A percentile compares a stretch with the other conserved stretches of the same genome.
These are phyloP conservation scores for Penicillium argentinense DNA, from an alignment of 495 filamentous ascomycete species.

Conservation along the genomic window DNA sequence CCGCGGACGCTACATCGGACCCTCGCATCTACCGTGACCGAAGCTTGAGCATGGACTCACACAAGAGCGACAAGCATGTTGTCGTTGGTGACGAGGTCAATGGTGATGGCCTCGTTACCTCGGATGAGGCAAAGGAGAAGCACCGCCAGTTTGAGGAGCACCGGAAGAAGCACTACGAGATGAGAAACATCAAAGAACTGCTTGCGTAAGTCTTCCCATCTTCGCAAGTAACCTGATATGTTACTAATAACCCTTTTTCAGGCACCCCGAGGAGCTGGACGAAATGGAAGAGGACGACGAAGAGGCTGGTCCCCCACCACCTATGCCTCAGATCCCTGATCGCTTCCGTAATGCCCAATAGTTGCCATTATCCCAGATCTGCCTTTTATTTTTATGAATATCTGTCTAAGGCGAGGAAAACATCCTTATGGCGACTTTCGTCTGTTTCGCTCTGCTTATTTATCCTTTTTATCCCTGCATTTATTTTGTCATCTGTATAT, in stretches of 20 bases:
- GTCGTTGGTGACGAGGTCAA: slow-evolving; percentile 67
- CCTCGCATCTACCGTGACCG: slow-evolving; percentile 49
- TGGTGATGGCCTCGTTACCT: slow-evolving; percentile 59
- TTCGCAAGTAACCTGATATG: background rate
- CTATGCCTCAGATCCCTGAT: slow-evolving; percentile 37
- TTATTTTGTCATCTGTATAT: slow-evolving; percentile 11
- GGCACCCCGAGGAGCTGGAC: slow-evolving; percentile 50
- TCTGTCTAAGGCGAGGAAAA: too few species aligned
- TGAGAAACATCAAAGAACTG: slow-evolving; percentile 89
- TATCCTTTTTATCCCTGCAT: background rate
- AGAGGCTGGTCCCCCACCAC: slow-evolving; percentile 28
- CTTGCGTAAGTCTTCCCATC: slow-evolving; percentile 61
- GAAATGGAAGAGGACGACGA: slow-evolving; percentile 55
- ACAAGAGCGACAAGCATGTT: slow-evolving; percentile 67
- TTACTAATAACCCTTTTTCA: slow-evolving; percentile 19
- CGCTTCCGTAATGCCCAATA: slow-evolving; percentile 27
- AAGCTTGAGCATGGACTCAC: slow-evolving; percentile 48
- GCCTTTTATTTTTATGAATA: background rate
- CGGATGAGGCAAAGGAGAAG: slow-evolving; percentile 80
- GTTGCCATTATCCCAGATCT: slow-evolving; percentile 3
- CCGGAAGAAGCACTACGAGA: slow-evolving; percentile 96
- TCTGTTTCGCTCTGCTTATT: background rate
- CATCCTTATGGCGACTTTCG: background rate
- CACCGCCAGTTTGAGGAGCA: slow-evolving; percentile 86
- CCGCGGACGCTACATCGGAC: slow-evolving; percentile 10